Evolutionary conservation across 257 asterid species (phyloP), one percentile per base, ranked within the genome.

Genomic region (Solanum bulbocastanum): DNA sequence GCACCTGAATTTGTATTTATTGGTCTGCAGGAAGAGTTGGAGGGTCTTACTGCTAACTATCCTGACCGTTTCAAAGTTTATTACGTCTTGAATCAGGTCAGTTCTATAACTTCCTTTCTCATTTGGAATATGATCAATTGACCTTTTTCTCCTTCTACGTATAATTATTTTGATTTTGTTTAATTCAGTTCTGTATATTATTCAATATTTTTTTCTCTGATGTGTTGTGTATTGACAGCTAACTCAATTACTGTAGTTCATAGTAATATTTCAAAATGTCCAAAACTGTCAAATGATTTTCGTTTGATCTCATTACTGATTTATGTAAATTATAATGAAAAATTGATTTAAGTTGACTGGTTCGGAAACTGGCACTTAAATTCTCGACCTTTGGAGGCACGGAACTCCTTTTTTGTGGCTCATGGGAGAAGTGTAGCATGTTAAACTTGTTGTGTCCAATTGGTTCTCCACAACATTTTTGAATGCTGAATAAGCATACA

Each of bases 81-180:
- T 92, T 95, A 94, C 46, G 99, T 96, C 20, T 96, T 96, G 62
- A 96, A 96, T 90, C 96, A 95, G 98, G 98, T 89, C 86, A 87
- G 93, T 88, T 69, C 42, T 71, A 66, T 30, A 37, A 6, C 69
- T 49, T 79, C 40, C 25, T 27, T 87, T 69, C 14, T 39, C 13
- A 4, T 58, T 35, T 30, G 25, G 18, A 66, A 46, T 66, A 66
- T 85, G 49, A 40, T 25, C 62, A n/a, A 7, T 40, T n/a, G 23
- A 42, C n/a, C 44, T 39, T 23, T n/a, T 39, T 40, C 36, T 39
- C 83, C 83, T 39, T 23, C 13, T 13, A 40, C 23, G 58, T 23
- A 44, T n/a, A 13, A n/a, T 23, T 39, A 12, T 76, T 23, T 6
- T n/a, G 22, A 23, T 39, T 39, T 40, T 75, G 33, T 37, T 74